phyloP scores from a whole-genome alignment of 2,329 filamentous ascomycete species.

The Talaromyces amestolkiae region DNA sequence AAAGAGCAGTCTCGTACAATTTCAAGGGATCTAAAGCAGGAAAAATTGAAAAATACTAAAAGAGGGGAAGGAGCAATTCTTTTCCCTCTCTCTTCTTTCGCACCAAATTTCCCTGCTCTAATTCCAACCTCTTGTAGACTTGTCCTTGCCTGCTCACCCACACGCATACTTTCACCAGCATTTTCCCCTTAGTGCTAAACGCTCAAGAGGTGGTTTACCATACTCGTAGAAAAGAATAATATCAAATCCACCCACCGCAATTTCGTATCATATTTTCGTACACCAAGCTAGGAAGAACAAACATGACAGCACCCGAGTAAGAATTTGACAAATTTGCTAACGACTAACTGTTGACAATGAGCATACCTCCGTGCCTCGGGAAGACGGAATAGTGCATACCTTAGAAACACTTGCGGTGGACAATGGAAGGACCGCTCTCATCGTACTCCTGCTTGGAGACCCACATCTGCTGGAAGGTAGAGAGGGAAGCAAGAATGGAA shows the following conservation, averaged over 20 bases:
- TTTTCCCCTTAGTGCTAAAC: slow-evolving; percentile 22
- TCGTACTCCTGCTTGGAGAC: slow-evolving; percentile 99
- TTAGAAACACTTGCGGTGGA: slow-evolving; percentile 99
- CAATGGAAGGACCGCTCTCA: slow-evolving; percentile 98
- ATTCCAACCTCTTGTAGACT: slow-evolving; percentile 21
- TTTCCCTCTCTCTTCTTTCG: slow-evolving; percentile 12
- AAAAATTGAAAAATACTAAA: neutral
- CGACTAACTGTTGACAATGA: neutral
- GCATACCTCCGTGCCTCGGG: neutral
- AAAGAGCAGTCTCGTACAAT: slow-evolving; percentile 4
- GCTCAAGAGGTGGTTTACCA: slow-evolving; percentile 36
- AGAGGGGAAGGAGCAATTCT: neutral
- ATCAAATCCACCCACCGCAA: slow-evolving; percentile 28
- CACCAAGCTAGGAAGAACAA: slow-evolving; percentile 42
- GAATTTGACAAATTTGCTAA: slow-evolving; percentile 21
- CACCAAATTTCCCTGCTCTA: slow-evolving; percentile 33
- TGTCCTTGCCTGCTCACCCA: slow-evolving; percentile 6
- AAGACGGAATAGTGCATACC: slow-evolving; percentile 39
- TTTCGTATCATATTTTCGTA: slow-evolving; percentile 42
- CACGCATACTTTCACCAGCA: slow-evolving; percentile 16
- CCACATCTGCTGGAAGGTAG: slow-evolving; percentile 99
- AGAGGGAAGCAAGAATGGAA: slow-evolving; percentile 98
- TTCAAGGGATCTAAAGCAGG: neutral
- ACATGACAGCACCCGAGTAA: slow-evolving; percentile 29
- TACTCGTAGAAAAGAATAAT: slow-evolving; percentile 12